Conservation (phyloP, 2,329 filamentous ascomycete species). For the Phaeomoniella chlamydospora region DNA sequence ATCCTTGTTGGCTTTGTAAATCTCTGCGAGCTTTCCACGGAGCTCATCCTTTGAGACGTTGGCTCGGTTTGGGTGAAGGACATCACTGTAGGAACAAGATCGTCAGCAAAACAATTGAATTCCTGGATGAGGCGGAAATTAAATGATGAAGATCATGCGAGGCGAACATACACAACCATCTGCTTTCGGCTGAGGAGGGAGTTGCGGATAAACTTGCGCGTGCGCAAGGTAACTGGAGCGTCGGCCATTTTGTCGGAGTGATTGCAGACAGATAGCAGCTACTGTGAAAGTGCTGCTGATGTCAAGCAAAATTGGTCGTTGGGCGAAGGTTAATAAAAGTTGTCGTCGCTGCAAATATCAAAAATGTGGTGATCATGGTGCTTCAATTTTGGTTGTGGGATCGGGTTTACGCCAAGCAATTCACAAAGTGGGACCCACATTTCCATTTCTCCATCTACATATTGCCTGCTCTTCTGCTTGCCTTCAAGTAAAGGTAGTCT, state of each 20-base stretch:
- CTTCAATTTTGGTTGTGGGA: conserved; percentile 22
- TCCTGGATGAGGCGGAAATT: background rate
- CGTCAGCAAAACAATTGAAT: conserved; percentile 2
- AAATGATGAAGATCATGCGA: background rate
- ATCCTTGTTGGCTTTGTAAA: conserved; percentile 98
- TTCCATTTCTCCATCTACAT: conserved; percentile 4
- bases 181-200: conserved; percentile 96
- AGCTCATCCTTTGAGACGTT: conserved; percentile 99
- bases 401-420: conserved; percentile 5
- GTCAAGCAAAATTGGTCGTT: conserved; percentile 10
- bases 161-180: conserved; percentile 87
- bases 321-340: conserved; percentile 15
- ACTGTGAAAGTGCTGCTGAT: conserved; percentile 4
- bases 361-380: conserved; percentile 10
- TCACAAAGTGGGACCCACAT: background rate
- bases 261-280: conserved; percentile 13
- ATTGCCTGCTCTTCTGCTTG: too few species aligned
- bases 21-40: conserved; percentile 78
- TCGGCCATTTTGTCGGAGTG: conserved; percentile 71
- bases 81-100: conserved; percentile 54
- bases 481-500: too few species aligned
- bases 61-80: conserved; percentile 95
- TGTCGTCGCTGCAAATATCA: conserved; percentile 14
- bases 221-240: conserved; percentile 71
- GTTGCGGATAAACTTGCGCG: conserved; percentile 99